Evolutionary conservation across 164 flowering plant species (phyloP), one percentile per base, ranked within the genome.

Genomic region (Stephania yunnanensis): DNA sequence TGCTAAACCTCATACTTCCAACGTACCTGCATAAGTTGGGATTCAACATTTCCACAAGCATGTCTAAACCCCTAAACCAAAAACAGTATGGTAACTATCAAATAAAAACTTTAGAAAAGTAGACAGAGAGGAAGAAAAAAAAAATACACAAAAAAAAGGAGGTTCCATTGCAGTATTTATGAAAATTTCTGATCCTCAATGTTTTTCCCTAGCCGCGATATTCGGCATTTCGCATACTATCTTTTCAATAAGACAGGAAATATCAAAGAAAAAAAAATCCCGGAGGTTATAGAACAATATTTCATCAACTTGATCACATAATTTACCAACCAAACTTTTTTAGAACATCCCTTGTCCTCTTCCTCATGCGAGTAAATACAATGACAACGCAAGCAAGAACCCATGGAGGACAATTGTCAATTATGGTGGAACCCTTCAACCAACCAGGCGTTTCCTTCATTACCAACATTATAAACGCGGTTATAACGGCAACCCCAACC

Each of bases 361-460:
- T 95, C 86, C 97, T 88, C 86, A 88, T 65, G 53, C 99, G 96
- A 44, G 90, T 92, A 81, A 95, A 95, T 46, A 92, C 93, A 63
- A 95, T 90, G 46, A 95, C 90, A 13, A 83, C 81, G 68, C 91
- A 92, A 72, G 98, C 98, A 68, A 95, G 86, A 77, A 92, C 58
- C 99, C 97, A 95, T n/a, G 98, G 98, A 77, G 97, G 93, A 76
- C 89, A 87, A 80, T 71, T 82, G 52, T 79, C 85, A 55, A 84
- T 87, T 2, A 86, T 46, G 81, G 87, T 84, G 6, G 85, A 80
- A 55, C 82, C 88, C 78, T 89, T 81, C 13, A 88, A 46, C 98
- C 95, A 93, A 30, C 73, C 80, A 50, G 98, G 97, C 66, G 83
- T 80, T 73, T 93, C 99, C 82, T 77, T 88, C 76, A 85, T 10